Evolutionary conservation across 345 rosid species (phyloP).

Genomic region (Melaleuca alternifolia): DNA sequence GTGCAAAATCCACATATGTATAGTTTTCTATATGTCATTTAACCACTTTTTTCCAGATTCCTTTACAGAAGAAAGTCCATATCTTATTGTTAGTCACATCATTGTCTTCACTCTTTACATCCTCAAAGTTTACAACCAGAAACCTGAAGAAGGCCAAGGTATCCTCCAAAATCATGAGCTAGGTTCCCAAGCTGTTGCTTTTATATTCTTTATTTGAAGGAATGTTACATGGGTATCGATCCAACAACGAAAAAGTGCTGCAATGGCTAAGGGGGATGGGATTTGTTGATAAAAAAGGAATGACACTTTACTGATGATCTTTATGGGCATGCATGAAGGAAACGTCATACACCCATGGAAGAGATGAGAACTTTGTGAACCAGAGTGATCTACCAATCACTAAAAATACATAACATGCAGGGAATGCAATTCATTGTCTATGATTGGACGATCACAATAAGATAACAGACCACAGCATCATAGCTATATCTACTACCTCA

Average conservation of each 20-base stretch:
- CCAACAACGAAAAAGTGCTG: neutral
- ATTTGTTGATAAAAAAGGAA: neutral
- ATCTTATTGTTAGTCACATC: neutral
- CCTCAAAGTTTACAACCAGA: neutral
- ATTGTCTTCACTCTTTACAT: neutral
- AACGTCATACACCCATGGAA: neutral
- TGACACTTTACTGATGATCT: neutral
- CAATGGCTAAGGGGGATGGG: neutral
- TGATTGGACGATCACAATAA: neutral
- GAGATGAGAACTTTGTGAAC: neutral
- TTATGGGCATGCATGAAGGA: neutral
- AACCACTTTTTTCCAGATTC: neutral
- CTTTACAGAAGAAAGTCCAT: neutral
- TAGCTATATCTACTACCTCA: slow-evolving; percentile 32
- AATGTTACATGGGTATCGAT: neutral
- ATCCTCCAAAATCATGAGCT: neutral
- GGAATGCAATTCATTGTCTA: neutral
- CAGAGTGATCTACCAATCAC: neutral
- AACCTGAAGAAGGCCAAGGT: neutral
- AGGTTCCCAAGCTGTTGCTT: neutral
- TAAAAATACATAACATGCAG: neutral
- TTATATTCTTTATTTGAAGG: neutral
- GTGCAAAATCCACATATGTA: neutral
- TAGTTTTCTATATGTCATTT: neutral
- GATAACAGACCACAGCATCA: neutral